Evolutionary conservation across 352 stramenopile species (phyloP), one percentile per base, ranked within the genome.

Genomic region (Phytophthora melonis): DNA sequence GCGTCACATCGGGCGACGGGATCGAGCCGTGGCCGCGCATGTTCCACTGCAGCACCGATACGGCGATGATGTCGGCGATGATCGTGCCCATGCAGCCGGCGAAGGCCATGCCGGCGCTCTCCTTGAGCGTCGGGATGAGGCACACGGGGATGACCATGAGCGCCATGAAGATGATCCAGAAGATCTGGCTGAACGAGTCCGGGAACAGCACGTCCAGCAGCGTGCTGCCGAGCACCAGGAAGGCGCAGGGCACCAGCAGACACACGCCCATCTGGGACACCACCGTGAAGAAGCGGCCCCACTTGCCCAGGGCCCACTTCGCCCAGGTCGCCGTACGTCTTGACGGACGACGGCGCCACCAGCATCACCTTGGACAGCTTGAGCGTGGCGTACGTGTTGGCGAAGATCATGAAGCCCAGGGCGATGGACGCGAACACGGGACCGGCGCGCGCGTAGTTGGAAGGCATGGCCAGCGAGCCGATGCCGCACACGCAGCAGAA

Each of bases 101-200:
- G 43, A 87, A 84, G 3, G 81, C 83, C 32, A 80, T 78, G 16
- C 65, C 71, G 0, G 81, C 79, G 5, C 79, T 79, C 55, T 88
- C 81, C 70, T 88, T 87, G 19, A 88, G 61, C 21, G 81, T 88
- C 57, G 81, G 81, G 34, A 79, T 86, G 2, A 88, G 64, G 39
- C 77, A 81, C 5, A 88, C 66, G 0, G 80, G 81, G 18, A 85
- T 58, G 39, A 86, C 68, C 50, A 70, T 78, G 53, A 86, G 43
- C 18, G 77, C 80, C 81, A 88, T 89, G 53, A 89, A 67, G 34
- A 86, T 72, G 67, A 87, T 89, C 81, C 81, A 89, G 53, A 72
- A 81, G 34, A 65, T 74, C 32, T 67, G 43, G 5, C 62, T 68
- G 60, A 87, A 87, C 30, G 79, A 72, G 23, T 73, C 77, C 5